Evolutionary conservation across 208 protist genomes (phyloP), one percentile per base, ranked within the genome.

Genomic region (Trypanosoma avium): DNA sequence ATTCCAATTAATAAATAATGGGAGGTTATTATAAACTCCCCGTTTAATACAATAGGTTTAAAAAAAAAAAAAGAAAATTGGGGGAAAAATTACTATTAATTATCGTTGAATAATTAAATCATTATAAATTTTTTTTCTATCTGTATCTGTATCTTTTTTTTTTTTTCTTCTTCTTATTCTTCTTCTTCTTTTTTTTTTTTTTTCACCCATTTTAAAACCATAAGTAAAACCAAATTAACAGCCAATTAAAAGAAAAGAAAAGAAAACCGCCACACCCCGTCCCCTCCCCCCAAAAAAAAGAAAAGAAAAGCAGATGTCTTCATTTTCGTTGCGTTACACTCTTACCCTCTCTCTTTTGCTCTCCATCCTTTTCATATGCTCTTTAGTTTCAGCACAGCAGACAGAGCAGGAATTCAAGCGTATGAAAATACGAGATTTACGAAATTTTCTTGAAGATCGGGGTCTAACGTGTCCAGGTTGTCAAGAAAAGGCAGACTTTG

Each of bases 341-440:
- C 3, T 38, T 32, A 22, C 27, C 6, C 19, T 46, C 3, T 10
- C 32, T 17, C 30, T 50, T 3, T 45, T 50, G 22, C 10, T 73
- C 17, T 48, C 65, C 0, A 0, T 57, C 17, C 15, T 58, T 17
- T 15, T 56, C 17, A 8, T 42, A n/a, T 19, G 27, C 35, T 17
- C 26, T 33, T 12, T 27, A 10, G n/a, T 33, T 4, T 47, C 24
- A 8, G 47, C 52, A n/a, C 33, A 48, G 35, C 24, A 74, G 43
- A 87, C 83, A 0, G 81, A 94, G 63, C 58, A 54, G 13, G 83
- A 95, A 40, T 92, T 97, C 50, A 82, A 80, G 36, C 81, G 80
- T 29, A 97, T 95, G 92, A 95, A 95, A 48, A 77, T 97, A 9
- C 91, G 92, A 38, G 84, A 97, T 29, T 70, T 97, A 15, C 84